Conservation (phyloP, 495 filamentous ascomycete genomes). For the Platismatia glauca region DNA sequence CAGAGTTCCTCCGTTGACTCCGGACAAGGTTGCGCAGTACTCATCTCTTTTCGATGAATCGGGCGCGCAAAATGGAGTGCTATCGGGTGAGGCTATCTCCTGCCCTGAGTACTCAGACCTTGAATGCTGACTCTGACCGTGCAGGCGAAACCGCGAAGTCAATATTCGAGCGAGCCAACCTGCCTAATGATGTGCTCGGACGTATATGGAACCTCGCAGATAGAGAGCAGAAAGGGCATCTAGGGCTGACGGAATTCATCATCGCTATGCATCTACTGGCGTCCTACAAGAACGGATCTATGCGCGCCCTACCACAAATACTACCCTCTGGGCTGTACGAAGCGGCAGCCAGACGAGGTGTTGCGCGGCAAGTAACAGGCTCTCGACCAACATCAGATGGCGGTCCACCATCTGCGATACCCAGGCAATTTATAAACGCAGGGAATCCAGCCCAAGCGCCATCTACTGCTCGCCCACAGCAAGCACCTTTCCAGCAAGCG, state of each 20-base stretch:
- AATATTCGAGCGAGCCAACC: conserved; percentile 85
- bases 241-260: conserved; percentile 89
- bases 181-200: conserved; percentile 84
- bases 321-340: conserved; percentile 86
- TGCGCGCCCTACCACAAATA: conserved; percentile 70
- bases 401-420: conserved; percentile 49
- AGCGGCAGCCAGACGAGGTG: conserved; percentile 66
- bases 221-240: conserved; percentile 78
- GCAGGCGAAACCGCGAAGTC: conserved; percentile 75
- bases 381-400: conserved; percentile 34
- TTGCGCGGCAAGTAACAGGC: conserved; percentile 39
- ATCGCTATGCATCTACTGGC: conserved; percentile 96
- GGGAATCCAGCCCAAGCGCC: conserved; percentile 41
- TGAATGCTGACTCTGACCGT: not conserved
- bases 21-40: conserved; percentile 85
- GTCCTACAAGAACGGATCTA: conserved; percentile 72
- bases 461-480: conserved; percentile 50
- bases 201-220: conserved; percentile 93
- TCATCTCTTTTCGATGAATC: conserved; percentile 79
- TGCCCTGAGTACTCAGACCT: not conserved
- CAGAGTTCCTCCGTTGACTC: conserved; percentile 79
- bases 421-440: conserved; percentile 64
- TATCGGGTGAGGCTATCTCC: conserved; percentile 52
- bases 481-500: conserved; percentile 44
- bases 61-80: conserved; percentile 63